Percentiles rank a stretch among this genome's conserved stretches.
Conservation (phyloP, 1,284 basidiomycete species). For the Chiua sp. region DNA sequence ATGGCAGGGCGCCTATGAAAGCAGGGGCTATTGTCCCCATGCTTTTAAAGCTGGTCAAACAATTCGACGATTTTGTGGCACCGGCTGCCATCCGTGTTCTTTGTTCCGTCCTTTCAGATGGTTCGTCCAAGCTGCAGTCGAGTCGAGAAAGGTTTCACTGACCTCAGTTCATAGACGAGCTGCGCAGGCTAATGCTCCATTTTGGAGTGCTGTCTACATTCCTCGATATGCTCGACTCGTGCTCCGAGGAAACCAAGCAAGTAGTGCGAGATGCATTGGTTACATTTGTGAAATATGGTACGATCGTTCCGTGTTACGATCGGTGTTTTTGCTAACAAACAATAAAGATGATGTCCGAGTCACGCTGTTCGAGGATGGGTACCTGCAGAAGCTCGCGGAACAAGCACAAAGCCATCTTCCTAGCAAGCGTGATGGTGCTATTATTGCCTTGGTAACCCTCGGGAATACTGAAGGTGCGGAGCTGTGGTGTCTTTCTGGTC, state of each 20-base stretch:
- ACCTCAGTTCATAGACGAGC: slow-evolving; percentile 18
- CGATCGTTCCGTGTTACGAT: neutral
- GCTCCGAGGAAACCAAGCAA: slow-evolving; percentile 25
- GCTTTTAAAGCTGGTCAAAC: slow-evolving; percentile 25
- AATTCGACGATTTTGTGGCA: slow-evolving; percentile 35
- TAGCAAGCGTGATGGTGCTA: slow-evolving; percentile 24
- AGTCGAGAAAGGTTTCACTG: neutral
- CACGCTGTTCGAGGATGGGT: slow-evolving; percentile 8
- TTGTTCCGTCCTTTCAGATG: slow-evolving; percentile 29
- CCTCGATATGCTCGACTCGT: slow-evolving; percentile 28
- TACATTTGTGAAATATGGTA: slow-evolving; percentile 27
- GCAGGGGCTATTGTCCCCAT: slow-evolving; percentile 10
- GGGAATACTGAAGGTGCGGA: slow-evolving; percentile 15
- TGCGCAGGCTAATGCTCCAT: slow-evolving; percentile 24
- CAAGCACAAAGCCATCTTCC: slow-evolving; percentile 7
- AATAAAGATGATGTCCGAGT: slow-evolving; percentile 17
- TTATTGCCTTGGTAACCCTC: slow-evolving; percentile 22
- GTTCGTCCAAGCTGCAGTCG: slow-evolving; percentile 12
- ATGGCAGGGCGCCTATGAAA: slow-evolving; percentile 14
- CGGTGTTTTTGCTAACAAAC: neutral
- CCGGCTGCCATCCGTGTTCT: slow-evolving; percentile 33
- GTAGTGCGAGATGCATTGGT: slow-evolving; percentile 18
- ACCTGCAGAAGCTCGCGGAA: slow-evolving; percentile 23
- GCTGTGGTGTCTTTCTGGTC: neutral
- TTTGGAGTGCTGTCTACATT: slow-evolving; percentile 20